Evolutionary conservation across 352 stramenopile species (phyloP), one percentile per base, ranked within the genome.

Genomic region (Phytophthora quininea): DNA sequence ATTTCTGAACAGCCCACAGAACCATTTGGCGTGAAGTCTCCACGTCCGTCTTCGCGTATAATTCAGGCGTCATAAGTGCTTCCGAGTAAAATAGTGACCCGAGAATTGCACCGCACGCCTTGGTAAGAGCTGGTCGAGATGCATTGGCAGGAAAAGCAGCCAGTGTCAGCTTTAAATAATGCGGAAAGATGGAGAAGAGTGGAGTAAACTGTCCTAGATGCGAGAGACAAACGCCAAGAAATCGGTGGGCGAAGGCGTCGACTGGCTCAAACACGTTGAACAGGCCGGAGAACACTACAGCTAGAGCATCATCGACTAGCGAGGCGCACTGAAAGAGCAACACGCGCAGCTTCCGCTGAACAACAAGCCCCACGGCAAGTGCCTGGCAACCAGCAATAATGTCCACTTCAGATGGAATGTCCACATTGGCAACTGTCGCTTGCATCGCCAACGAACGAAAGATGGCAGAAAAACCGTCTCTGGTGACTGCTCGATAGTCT

Each of bases 131-230:
- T 32, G 76, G 62, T n/a, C 69, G 60, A 4, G 63, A 69, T 14
- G 71, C 66, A 32, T 77, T 73, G 8, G 50, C 33, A 4, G 82
- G 78, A 49, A 76, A 91, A 11, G 71, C 69, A 29, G 55, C 60
- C 5, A 91, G 76, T 10, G 78, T 81, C 29, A 80, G 48, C 62
- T 86, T 63, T 10, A 91, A 53, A 56, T 89, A 91, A 66, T 82
- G 72, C 7, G 82, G 82, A 43, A 84, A 73, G 19, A 91, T 62
- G 2, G 73, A 73, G 54, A 82, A 77, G 10, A 86, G 63, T 12
- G 80, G 81, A 11, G 79, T 58, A 50, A 84, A 88, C 50, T 84
- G 67, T 14, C 53, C 48, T 24, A 89, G 48, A 40, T 82, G 80
- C 31, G 78, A 71, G 14, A 91, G 48, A 55, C 76, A 82, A 6